These are phyloP conservation scores for Aphanomyces astaci DNA, from an alignment of 352 stramenopile genomes.

Conservation along the genomic window DNA sequence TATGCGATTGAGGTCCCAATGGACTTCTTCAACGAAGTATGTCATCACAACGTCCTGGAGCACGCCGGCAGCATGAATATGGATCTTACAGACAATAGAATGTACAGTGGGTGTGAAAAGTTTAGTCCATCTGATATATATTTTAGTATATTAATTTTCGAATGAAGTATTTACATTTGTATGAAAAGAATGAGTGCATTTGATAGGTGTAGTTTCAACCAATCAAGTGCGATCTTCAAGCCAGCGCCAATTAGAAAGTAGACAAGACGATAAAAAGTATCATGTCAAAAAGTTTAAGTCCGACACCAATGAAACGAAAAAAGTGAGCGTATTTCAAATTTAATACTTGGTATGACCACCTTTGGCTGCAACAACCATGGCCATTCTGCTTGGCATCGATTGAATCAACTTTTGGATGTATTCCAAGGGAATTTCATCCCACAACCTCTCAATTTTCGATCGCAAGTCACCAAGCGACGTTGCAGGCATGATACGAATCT, in stretches of 20 bases:
- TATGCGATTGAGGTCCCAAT: no score
- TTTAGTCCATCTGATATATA: background rate
- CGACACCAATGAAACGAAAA: background rate
- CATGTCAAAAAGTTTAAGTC: background rate
- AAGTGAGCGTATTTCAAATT: background rate
- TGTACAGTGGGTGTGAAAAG: background rate
- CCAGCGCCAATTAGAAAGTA: no score
- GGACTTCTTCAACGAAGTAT: no score
- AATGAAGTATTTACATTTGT: background rate
- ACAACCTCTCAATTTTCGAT: background rate
- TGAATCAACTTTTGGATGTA: background rate
- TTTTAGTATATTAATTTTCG: background rate
- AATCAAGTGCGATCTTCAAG: no score
- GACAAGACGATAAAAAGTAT: no score
- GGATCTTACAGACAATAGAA: no score
- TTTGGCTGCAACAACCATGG: background rate
- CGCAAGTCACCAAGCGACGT: background rate
- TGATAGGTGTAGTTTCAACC: no score
- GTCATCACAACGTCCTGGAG: no score
- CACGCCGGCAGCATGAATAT: no score
- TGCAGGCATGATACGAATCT: background rate
- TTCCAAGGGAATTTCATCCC: background rate
- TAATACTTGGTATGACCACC: background rate
- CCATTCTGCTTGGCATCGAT: background rate
- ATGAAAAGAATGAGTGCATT: no score